Evolutionary conservation across 1,284 basidiomycete species (phyloP).

Genomic region (Polyporus tsugae): DNA sequence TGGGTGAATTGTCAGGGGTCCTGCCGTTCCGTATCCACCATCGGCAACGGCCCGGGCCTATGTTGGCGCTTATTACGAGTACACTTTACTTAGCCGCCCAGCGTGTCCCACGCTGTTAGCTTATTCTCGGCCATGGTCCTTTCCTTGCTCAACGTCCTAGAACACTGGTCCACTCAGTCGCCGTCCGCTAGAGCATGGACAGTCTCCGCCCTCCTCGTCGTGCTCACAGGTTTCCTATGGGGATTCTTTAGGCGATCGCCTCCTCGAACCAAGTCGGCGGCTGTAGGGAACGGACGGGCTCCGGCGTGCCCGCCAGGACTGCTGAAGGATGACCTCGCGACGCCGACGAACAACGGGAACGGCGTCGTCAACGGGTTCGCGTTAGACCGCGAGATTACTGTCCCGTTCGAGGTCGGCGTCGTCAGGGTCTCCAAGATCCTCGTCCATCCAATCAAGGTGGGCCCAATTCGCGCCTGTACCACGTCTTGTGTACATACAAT

Average conservation of each 20-base stretch:
- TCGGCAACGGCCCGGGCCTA: neutral
- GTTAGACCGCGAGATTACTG: constrained; percentile 21
- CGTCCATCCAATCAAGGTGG: constrained; percentile 74
- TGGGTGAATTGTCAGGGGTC: too few relatives aligned
- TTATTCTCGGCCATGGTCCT: constrained; percentile 23
- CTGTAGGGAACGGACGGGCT: neutral
- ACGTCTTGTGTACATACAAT: too few relatives aligned
- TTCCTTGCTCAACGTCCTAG: constrained; percentile 18
- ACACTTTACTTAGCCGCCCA: neutral
- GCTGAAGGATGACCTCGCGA: constrained; percentile 25
- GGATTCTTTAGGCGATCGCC: neutral
- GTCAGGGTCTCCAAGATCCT: constrained; percentile 66
- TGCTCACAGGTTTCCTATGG: neutral
- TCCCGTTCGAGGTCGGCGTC: constrained; percentile 41
- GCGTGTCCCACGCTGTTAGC: neutral
- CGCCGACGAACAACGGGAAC: constrained; percentile 4
- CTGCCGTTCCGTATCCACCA: too few relatives aligned
- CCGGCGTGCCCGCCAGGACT: constrained; percentile 23
- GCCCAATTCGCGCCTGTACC: constrained; percentile 18
- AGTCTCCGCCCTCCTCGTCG: neutral
- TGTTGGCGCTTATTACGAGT: neutral
- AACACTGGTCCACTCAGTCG: constrained; percentile 20
- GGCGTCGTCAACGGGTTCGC: constrained; percentile 21
- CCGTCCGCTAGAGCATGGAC: constrained; percentile 23
- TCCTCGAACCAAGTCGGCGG: neutral